A percentile compares a stretch with the other conserved stretches of the same genome.
These are phyloP conservation scores for Opeltia flavorubescens DNA, from an alignment of 495 filamentous ascomycete species.

Conservation along the genomic window DNA sequence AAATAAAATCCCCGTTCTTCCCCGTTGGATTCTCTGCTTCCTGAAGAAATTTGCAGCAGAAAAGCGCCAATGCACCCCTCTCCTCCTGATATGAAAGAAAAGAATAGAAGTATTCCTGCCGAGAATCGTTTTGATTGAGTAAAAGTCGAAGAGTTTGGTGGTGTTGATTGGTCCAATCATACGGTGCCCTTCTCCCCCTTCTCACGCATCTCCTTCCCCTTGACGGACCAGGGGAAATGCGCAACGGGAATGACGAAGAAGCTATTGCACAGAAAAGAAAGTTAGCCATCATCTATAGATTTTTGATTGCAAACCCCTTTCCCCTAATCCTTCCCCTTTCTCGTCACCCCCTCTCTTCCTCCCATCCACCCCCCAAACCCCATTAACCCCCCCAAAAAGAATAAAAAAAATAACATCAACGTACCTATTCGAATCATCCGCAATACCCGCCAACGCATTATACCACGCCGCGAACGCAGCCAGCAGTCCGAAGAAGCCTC, in stretches of 20 bases:
- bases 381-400: no score
- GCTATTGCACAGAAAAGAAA: slow-evolving; percentile 40
- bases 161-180: no score
- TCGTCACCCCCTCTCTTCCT: neutral
- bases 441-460: slow-evolving; percentile 90
- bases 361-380: neutral
- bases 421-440: slow-evolving; percentile 63
- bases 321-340: neutral
- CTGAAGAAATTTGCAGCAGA: no score
- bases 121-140: no score
- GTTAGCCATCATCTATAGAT: slow-evolving; percentile 5
- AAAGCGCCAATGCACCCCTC: no score
- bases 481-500: slow-evolving; percentile 76
- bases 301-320: neutral
- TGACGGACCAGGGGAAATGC: slow-evolving; percentile 96
- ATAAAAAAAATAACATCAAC: slow-evolving; percentile 12
- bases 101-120: no score
- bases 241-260: slow-evolving; percentile 93
- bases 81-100: no score
- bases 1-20: no score
- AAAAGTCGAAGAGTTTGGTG: neutral
- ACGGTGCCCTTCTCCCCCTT: slow-evolving; percentile 22
- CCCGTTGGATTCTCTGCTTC: no score
- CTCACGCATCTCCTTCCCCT: slow-evolving; percentile 49
- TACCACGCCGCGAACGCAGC: slow-evolving; percentile 93